Percentiles rank a stretch among this genome's conserved stretches.
Evolutionary conservation across 2,329 filamentous ascomycete genomes (phyloP).

Genomic region (Hysterium pulicare): DNA sequence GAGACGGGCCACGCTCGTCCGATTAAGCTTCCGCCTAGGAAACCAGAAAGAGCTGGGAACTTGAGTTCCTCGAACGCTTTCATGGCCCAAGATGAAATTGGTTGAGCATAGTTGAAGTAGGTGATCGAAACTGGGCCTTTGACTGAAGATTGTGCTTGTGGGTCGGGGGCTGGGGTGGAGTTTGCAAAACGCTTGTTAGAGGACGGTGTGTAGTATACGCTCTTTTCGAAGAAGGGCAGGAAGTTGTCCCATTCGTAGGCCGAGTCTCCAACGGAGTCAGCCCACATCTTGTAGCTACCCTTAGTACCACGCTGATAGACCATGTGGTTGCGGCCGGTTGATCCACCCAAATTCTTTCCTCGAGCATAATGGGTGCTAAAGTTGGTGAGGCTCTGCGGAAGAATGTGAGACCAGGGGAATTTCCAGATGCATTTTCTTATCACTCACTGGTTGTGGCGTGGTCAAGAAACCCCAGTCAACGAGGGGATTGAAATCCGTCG

Average conservation of each 20-base stretch:
- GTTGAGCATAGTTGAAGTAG: constrained; percentile 16
- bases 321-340: constrained; percentile 17
- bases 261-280: constrained; percentile 21
- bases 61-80: constrained; percentile 14
- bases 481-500: constrained; percentile 19
- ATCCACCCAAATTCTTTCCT: constrained; percentile 24
- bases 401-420: too few species aligned
- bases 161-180: constrained; percentile 19
- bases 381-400: too few species aligned
- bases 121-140: constrained; percentile 17
- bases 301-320: constrained; percentile 17
- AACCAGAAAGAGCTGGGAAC: constrained; percentile 13
- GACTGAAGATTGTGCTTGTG: constrained; percentile 7
- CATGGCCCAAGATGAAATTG: constrained; percentile 14
- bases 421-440: too few species aligned
- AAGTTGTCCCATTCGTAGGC: constrained; percentile 22
- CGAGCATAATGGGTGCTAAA: constrained; percentile 27
- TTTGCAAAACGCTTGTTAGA: constrained; percentile 20
- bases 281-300: constrained; percentile 20
- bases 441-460: constrained; percentile 15
- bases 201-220: constrained; percentile 22
- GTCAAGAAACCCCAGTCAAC: constrained; percentile 25
- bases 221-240: constrained; percentile 21
- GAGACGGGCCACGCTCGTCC: constrained; percentile 13
- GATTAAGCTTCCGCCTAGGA: constrained; percentile 14